Base-by-base conservation (phyloP, 169 alveolate genomes). In the Amoebophrya sp. region DNA sequence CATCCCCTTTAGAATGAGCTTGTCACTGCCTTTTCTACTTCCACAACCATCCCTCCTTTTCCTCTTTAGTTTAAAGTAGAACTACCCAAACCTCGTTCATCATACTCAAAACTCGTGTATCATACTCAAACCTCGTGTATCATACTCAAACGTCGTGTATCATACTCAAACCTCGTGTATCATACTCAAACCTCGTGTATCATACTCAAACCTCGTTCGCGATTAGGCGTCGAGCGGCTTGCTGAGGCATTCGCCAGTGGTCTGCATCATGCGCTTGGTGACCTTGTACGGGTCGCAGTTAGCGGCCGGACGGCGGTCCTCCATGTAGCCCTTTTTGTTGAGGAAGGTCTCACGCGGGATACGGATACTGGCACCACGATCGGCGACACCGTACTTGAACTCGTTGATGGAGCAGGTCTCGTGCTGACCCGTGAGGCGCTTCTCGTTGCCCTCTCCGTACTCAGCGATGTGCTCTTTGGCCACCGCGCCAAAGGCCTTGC, bases 331-430 rank as follows among this genome's bases (percentile, higher is more conserved):
- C 18, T 47, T 47, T 18, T 18, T 18, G 29, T 47, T 18, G 29
- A 47, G 18, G 18, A 18, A 6, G 29, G 65, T 18, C 65, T 47
- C 65, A 18, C 93, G 93, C n/a, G 93, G 93, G 78, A 92, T 92
- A 90, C 93, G 93, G 93, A 92, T 92, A 54, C 92, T 89, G 34
- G 93, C 93, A 12, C 93, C 93, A 29, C 93, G 91, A 89, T 92
- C 89, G 89, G 93, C 93, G 65, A 92, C 93, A 0, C 93, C 93
- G 41, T 89, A 91, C 89, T 92, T 92, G 93, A 92, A 92, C 76
- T 78, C 55, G 76, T 41, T 92, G 91, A 92, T 92, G 90, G 53
- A 90, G 47, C 93, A 92, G 91, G 93, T 92, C 91, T 92, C 93
- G 39, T 92, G 93, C 93, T 41, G 41, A 34, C 93, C 93, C 0